Conservation (phyloP, 2,329 filamentous ascomycete species). For the Penicillium rolfsii region DNA sequence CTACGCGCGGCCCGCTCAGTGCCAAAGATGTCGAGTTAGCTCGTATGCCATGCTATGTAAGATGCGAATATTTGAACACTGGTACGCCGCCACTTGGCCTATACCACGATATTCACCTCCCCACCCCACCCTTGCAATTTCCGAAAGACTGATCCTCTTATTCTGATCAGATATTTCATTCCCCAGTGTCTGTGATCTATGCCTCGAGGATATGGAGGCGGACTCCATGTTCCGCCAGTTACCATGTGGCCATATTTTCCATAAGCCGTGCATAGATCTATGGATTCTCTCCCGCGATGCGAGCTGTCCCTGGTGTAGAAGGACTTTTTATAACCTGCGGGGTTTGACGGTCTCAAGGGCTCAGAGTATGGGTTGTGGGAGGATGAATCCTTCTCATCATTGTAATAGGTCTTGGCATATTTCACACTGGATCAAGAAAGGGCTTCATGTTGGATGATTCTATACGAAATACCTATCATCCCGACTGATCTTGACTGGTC, state of each 20-base stretch:
- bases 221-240: slow-evolving; percentile 7
- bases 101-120: background rate
- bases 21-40: slow-evolving; percentile 3
- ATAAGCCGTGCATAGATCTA: slow-evolving; percentile 3
- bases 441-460: background rate
- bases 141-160: background rate
- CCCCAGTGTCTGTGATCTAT: slow-evolving; percentile 5
- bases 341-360: background rate
- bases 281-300: slow-evolving; percentile 8
- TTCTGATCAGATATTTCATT: background rate
- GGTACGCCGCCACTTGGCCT: background rate
- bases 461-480: background rate
- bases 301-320: slow-evolving; percentile 9
- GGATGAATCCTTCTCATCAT: background rate
- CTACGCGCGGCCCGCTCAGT: slow-evolving; percentile 2
- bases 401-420: background rate
- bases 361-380: background rate
- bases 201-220: slow-evolving; percentile 6
- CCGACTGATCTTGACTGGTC: no score
- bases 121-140: background rate
- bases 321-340: slow-evolving; percentile 8
- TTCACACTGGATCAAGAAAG: background rate
- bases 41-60: slow-evolving; percentile 6
- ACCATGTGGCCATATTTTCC: slow-evolving; percentile 10
- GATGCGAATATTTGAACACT: slow-evolving; percentile 5